These are phyloP conservation scores for Aureobasidium musti DNA, from an alignment of 2,329 filamentous ascomycete species.

Conservation along the genomic window DNA sequence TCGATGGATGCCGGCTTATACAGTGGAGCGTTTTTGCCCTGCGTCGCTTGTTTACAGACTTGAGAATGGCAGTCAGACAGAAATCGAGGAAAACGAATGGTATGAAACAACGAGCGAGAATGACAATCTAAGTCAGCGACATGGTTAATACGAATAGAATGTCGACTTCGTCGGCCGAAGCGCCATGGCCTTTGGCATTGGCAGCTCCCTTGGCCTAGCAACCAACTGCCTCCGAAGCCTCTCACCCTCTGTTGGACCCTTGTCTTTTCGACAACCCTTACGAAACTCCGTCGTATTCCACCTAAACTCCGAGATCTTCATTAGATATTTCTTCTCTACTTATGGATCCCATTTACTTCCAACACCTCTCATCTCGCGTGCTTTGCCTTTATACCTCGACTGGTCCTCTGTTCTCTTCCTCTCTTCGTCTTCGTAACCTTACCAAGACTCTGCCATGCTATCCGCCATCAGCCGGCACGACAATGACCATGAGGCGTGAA, in stretches of 20 bases:
- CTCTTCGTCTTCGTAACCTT: background rate
- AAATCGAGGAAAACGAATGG: background rate
- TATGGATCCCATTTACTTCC: constrained; percentile 4
- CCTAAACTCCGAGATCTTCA: background rate
- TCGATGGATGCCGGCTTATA: background rate
- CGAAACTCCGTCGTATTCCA: constrained; percentile 1
- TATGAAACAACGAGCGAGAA: constrained; percentile 14
- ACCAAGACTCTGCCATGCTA: background rate
- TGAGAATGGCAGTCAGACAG: background rate
- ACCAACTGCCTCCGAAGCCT: background rate
- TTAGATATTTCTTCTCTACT: background rate
- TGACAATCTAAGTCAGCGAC: background rate
- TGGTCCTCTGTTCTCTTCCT: background rate
- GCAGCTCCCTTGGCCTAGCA: constrained; percentile 17
- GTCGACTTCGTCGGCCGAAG: constrained; percentile 12
- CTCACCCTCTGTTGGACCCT: background rate
- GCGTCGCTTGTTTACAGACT: constrained; percentile 2
- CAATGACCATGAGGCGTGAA: constrained; percentile 4
- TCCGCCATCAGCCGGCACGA: background rate
- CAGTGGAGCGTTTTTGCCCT: constrained; percentile 2
- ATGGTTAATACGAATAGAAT: background rate
- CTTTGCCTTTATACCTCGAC: background rate
- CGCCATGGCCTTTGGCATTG: constrained; percentile 5
- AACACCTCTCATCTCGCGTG: background rate
- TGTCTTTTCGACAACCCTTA: background rate